A percentile compares a stretch with the other conserved stretches of the same genome.
Evolutionary conservation across 768 basidiomycete genomes (phyloP).

Genomic region (Wakefieldia striispora): DNA sequence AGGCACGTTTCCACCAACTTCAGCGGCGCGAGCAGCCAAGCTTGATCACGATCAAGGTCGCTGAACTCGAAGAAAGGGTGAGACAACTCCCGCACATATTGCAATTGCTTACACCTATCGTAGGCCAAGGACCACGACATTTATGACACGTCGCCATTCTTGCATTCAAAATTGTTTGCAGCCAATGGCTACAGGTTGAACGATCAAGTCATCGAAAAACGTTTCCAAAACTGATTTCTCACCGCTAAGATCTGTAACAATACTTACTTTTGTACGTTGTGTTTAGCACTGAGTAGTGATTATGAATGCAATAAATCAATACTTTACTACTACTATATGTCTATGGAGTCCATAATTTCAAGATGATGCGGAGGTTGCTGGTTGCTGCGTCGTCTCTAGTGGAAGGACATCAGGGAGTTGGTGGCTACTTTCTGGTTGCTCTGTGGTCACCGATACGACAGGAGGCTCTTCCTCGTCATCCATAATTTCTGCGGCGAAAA

Average conservation of each 20-base stretch:
- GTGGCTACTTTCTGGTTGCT: slow-evolving; percentile 8
- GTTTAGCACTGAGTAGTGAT: slow-evolving; percentile 30
- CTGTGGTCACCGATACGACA: neutral
- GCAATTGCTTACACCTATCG: slow-evolving; percentile 9
- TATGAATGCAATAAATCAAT: slow-evolving; percentile 28
- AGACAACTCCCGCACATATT: neutral
- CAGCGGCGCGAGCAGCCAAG: slow-evolving; percentile 78
- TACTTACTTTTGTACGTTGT: slow-evolving; percentile 18
- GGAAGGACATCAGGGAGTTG: slow-evolving; percentile 2
- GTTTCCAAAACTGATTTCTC: slow-evolving; percentile 45
- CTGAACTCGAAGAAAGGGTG: slow-evolving; percentile 87
- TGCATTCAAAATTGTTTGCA: slow-evolving; percentile 78
- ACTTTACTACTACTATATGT: slow-evolving; percentile 17
- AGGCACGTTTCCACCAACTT: slow-evolving; percentile 78
- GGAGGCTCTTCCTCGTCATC: slow-evolving; percentile 52
- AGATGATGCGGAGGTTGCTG: slow-evolving; percentile 12
- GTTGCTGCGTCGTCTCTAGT: slow-evolving; percentile 8
- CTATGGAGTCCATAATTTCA: slow-evolving; percentile 21
- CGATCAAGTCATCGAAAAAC: slow-evolving; percentile 68
- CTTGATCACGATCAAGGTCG: slow-evolving; percentile 66
- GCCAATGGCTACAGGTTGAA: slow-evolving; percentile 86
- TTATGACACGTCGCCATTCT: slow-evolving; percentile 83
- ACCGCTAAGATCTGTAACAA: slow-evolving; percentile 5
- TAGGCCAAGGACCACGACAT: slow-evolving; percentile 98
- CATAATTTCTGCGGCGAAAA: slow-evolving; percentile 54